Evolutionary conservation across 768 basidiomycete genomes (phyloP).

Genomic region (Clitopilus passeckerianus): DNA sequence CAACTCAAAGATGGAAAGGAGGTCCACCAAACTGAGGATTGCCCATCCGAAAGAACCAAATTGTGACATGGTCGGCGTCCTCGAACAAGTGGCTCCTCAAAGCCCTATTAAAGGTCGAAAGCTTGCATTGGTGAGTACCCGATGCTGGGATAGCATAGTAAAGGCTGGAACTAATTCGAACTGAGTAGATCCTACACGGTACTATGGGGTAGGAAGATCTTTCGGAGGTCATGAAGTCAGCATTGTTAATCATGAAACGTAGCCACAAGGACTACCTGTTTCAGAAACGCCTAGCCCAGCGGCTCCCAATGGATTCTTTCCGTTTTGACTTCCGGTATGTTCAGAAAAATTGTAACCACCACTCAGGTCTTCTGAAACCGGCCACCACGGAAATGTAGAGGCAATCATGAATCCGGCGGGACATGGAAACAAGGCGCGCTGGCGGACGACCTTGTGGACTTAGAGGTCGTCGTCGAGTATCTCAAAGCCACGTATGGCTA

Average conservation of each 20-base stretch:
- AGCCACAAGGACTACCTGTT: slow-evolving; percentile 87
- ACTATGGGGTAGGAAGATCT: slow-evolving; percentile 59
- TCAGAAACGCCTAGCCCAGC: slow-evolving; percentile 63
- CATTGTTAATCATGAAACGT: slow-evolving; percentile 17
- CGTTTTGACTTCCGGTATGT: slow-evolving; percentile 82
- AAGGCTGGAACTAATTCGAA: background rate
- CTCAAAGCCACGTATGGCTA: slow-evolving; percentile 61
- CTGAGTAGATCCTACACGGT: slow-evolving; percentile 68
- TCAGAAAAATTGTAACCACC: background rate
- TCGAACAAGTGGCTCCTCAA: slow-evolving; percentile 54
- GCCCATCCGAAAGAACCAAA: slow-evolving; percentile 41
- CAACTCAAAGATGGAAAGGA: slow-evolving; percentile 20
- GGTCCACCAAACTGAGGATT: slow-evolving; percentile 47
- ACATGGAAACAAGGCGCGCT: slow-evolving; percentile 58
- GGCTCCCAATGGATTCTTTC: slow-evolving; percentile 73
- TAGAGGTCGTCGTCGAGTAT: slow-evolving; percentile 59
- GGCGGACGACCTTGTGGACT: slow-evolving; percentile 58
- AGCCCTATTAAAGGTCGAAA: slow-evolving; percentile 51
- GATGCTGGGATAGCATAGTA: background rate
- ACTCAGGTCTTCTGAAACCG: slow-evolving; percentile 3
- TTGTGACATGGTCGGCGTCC: slow-evolving; percentile 47
- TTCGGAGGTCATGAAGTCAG: slow-evolving; percentile 14
- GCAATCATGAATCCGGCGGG: slow-evolving; percentile 74
- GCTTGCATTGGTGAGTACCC: slow-evolving; percentile 55
- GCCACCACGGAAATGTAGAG: slow-evolving; percentile 33